A percentile compares a stretch with the other conserved stretches of the same genome.
These are phyloP conservation scores for Backusella australiensis DNA, from an alignment of 192 early-diverging fungal genomes.

Conservation along the genomic window DNA sequence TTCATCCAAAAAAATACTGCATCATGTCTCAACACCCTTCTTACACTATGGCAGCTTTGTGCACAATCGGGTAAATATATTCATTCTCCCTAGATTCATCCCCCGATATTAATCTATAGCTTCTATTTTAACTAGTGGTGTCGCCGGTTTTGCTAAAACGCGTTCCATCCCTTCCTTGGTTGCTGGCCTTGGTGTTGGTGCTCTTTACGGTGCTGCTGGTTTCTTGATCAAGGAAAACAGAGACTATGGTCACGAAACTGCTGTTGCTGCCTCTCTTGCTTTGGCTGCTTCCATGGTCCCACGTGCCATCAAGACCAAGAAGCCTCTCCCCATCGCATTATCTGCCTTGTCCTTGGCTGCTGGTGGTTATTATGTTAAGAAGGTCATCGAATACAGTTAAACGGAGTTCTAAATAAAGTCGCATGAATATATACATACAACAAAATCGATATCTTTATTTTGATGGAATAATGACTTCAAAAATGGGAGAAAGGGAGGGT, in stretches of 20 bases:
- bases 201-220: slow-evolving; percentile 40
- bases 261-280: slow-evolving; percentile 36
- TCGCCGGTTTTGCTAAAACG: slow-evolving; percentile 33
- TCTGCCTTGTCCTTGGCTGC: slow-evolving; percentile 33
- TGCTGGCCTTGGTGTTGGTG: slow-evolving; percentile 38
- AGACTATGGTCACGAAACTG: slow-evolving; percentile 44
- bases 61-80: slow-evolving; percentile 22
- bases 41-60: slow-evolving; percentile 34
- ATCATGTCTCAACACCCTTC: slow-evolving; percentile 36
- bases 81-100: neutral
- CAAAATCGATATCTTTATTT: neutral
- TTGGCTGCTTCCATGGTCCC: slow-evolving; percentile 39
- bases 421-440: neutral
- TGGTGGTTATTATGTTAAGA: slow-evolving; percentile 46
- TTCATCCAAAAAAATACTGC: neutral
- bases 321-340: slow-evolving; percentile 38
- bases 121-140: slow-evolving; percentile 22
- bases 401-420: slow-evolving; percentile 6
- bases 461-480: neutral
- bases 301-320: slow-evolving; percentile 34
- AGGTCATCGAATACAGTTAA: slow-evolving; percentile 42
- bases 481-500: too few relatives aligned
- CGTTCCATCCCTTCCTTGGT: slow-evolving; percentile 39
- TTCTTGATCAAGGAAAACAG: slow-evolving; percentile 38
- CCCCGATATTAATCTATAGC: neutral